phyloP scores from a whole-genome alignment of 192 early-diverging fungal species.

The Rhizophagus clarus region DNA sequence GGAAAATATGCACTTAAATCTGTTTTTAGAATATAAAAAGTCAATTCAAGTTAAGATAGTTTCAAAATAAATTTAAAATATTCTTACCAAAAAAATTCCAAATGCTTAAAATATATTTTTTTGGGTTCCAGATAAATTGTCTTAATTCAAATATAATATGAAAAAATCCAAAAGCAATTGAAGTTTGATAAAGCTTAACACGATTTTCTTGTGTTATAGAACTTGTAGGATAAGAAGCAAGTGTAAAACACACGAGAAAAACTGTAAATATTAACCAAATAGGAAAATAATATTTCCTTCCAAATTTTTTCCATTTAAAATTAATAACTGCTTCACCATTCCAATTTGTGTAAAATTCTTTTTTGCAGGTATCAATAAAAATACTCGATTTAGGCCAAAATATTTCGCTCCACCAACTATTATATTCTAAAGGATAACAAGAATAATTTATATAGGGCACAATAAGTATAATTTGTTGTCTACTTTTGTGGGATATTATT shows the following conservation, averaged over 20 bases:
- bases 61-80: constrained; percentile 9
- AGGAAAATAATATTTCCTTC: neutral
- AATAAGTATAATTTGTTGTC: neutral
- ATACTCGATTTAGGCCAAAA: neutral
- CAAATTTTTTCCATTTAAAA: neutral
- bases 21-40: neutral
- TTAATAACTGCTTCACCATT: too few relatives aligned
- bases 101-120: neutral
- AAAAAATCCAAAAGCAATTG: neutral
- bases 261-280: constrained; percentile 4
- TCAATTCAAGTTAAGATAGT: too few relatives aligned
- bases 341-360: too few relatives aligned
- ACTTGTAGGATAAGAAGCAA: neutral
- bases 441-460: neutral
- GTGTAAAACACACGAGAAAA: too few relatives aligned
- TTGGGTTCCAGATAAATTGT: neutral
- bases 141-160: constrained; percentile 11
- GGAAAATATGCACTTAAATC: neutral
- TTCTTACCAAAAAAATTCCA: too few relatives aligned
- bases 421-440: neutral
- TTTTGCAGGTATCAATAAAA: too few relatives aligned
- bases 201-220: neutral
- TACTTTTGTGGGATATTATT: too few relatives aligned
- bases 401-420: neutral
- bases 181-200: too few relatives aligned